Percentiles rank a stretch among this genome's conserved stretches.
Evolutionary conservation across 2,329 filamentous ascomycete genomes (phyloP).

Genomic region (Ambrosiella beaveri): DNA sequence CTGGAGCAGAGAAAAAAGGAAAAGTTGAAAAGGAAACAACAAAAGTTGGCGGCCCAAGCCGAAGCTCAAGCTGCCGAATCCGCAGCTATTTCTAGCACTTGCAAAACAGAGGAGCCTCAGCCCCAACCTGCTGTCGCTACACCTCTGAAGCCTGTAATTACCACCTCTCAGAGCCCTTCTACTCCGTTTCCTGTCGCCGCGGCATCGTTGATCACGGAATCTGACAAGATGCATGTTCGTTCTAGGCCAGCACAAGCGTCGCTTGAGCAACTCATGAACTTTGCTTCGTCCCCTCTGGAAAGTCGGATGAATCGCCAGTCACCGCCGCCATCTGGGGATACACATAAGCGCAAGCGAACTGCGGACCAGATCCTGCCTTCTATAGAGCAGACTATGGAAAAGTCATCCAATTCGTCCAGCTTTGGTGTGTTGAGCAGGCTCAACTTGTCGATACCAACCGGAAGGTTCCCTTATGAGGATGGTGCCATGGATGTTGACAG

Average conservation of each 20-base stretch:
- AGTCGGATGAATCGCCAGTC: no score
- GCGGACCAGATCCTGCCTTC: neutral
- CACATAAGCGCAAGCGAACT: slow-evolving; percentile 2
- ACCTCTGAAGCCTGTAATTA: slow-evolving; percentile 3
- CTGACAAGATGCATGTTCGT: neutral
- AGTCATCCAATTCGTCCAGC: neutral
- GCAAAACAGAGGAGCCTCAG: neutral
- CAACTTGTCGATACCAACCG: no score
- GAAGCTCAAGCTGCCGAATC: slow-evolving; percentile 1
- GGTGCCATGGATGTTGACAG: neutral
- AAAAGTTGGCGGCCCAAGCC: slow-evolving; percentile 14
- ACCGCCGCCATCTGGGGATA: neutral
- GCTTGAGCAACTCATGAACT: neutral
- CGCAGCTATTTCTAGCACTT: no score
- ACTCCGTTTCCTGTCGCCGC: neutral
- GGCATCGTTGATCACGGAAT: neutral
- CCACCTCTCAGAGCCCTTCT: neutral
- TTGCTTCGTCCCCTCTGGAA: neutral
- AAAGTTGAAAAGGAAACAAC: slow-evolving; percentile 19
- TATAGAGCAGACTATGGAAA: neutral
- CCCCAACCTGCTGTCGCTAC: slow-evolving; percentile 9
- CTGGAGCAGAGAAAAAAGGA: slow-evolving; percentile 23
- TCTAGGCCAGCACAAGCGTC: neutral
- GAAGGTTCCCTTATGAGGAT: neutral
- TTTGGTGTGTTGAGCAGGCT: neutral